phyloP scores from a whole-genome alignment of 2,329 filamentous ascomycete genomes.

The Scedosporium apiospermum region DNA sequence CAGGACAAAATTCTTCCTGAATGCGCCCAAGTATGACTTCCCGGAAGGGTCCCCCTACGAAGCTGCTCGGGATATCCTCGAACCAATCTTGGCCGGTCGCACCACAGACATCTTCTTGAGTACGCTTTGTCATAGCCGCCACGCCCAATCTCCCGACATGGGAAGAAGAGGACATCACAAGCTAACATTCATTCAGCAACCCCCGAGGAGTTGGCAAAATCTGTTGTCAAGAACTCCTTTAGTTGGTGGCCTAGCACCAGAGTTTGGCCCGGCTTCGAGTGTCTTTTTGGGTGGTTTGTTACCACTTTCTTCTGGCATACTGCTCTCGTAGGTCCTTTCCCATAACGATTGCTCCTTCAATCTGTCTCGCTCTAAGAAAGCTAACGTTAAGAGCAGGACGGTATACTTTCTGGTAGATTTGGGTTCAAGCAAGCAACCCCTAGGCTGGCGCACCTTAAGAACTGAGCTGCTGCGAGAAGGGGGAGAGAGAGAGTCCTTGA shows the following conservation, averaged over 20 bases:
- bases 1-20: slow-evolving; percentile 22
- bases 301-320: slow-evolving; percentile 9
- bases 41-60: slow-evolving; percentile 17
- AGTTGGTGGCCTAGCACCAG: slow-evolving; percentile 1
- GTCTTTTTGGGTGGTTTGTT: slow-evolving; percentile 11
- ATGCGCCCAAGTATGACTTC: slow-evolving; percentile 30
- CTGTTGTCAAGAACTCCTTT: slow-evolving; percentile 12
- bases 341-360: background rate
- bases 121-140: background rate
- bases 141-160: no score
- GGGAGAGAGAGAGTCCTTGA: background rate
- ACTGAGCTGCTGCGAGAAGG: background rate
- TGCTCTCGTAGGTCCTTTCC: background rate
- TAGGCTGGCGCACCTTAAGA: background rate
- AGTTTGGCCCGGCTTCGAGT: slow-evolving; percentile 2
- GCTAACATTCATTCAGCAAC: slow-evolving; percentile 8
- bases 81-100: slow-evolving; percentile 9
- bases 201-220: slow-evolving; percentile 12
- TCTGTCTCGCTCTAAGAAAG: background rate
- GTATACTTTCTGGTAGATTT: background rate
- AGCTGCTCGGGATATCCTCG: slow-evolving; percentile 10
- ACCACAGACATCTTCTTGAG: background rate
- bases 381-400: background rate
- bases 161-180: background rate
- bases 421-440: background rate